A percentile compares a stretch with the other conserved stretches of the same genome.
Evolutionary conservation across 345 rosid genomes (phyloP).

Genomic region (Citrus hindsii): DNA sequence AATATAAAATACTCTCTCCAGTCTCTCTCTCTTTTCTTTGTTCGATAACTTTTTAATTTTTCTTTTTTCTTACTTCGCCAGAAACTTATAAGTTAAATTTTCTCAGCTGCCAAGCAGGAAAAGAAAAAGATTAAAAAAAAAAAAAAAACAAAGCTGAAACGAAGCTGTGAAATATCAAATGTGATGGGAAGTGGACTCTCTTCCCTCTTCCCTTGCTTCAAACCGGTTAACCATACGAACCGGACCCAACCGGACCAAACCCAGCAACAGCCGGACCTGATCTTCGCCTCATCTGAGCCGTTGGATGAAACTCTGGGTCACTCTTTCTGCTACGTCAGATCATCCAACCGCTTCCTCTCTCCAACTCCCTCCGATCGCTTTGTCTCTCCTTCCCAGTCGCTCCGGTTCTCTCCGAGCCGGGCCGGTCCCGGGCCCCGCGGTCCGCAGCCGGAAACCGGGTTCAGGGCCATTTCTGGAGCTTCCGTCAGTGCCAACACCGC

Average conservation of each 20-base stretch:
- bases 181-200: slow-evolving; percentile 99
- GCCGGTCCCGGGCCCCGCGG: slow-evolving; percentile 32
- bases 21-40: slow-evolving; percentile 16
- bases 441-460: slow-evolving; percentile 47
- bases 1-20: slow-evolving; percentile 31
- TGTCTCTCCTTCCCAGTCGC: slow-evolving; percentile 74
- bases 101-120: slow-evolving; percentile 28
- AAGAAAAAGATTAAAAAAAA: slow-evolving; percentile 7
- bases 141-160: background rate
- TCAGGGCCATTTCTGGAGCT: slow-evolving; percentile 90
- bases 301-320: slow-evolving; percentile 95
- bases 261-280: slow-evolving; percentile 36
- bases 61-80: slow-evolving; percentile 15
- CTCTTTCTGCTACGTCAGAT: slow-evolving; percentile 92
- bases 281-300: slow-evolving; percentile 55
- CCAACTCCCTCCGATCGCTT: slow-evolving; percentile 91
- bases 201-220: slow-evolving; percentile 69
- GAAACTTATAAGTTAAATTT: slow-evolving; percentile 12
- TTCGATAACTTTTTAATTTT: background rate
- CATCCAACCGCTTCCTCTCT: slow-evolving; percentile 82
- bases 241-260: slow-evolving; percentile 31
- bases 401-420: slow-evolving; percentile 83
- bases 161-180: slow-evolving; percentile 49
- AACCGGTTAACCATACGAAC: slow-evolving; percentile 39
- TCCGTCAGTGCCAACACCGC: slow-evolving; percentile 80